Conservation (phyloP, 2,329 filamentous ascomycete genomes). For the Diaporthe eres region DNA sequence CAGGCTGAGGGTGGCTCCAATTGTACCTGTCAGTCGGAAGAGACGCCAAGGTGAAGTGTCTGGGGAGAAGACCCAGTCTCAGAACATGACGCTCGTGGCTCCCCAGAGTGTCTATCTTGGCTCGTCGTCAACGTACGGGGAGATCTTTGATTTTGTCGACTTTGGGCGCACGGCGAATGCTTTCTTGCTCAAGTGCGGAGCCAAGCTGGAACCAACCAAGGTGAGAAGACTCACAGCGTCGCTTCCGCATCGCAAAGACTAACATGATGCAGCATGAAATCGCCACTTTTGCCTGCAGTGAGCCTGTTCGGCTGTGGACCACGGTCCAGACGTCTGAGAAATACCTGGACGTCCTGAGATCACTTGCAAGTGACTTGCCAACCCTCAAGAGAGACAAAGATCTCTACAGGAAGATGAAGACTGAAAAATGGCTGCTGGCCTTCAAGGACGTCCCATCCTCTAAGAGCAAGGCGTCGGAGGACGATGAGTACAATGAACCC, state of each 20-base stretch:
- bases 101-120: slow-evolving; percentile 88
- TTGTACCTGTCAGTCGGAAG: slow-evolving; percentile 75
- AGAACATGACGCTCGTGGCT: slow-evolving; percentile 67
- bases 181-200: slow-evolving; percentile 90
- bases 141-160: slow-evolving; percentile 97
- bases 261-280: slow-evolving; percentile 74
- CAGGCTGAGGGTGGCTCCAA: slow-evolving; percentile 73
- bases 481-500: slow-evolving; percentile 73
- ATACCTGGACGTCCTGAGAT: slow-evolving; percentile 86
- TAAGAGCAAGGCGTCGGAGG: slow-evolving; percentile 63
- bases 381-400: slow-evolving; percentile 83
- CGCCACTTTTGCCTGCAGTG: slow-evolving; percentile 84
- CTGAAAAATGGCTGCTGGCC: slow-evolving; percentile 83
- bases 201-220: slow-evolving; percentile 89
- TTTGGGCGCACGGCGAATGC: slow-evolving; percentile 90
- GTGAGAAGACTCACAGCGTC: neutral
- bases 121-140: slow-evolving; percentile 76
- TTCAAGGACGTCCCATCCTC: slow-evolving; percentile 77
- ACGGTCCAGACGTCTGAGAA: slow-evolving; percentile 86
- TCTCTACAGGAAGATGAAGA: slow-evolving; percentile 82
- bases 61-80: slow-evolving; percentile 56
- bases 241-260: neutral
- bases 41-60: slow-evolving; percentile 48
- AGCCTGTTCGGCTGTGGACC: slow-evolving; percentile 85
- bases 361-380: slow-evolving; percentile 80